Evolutionary conservation across 805 yeast species (phyloP), one percentile per base, ranked within the genome.

Genomic region (Wickerhamiella kazuoi): DNA sequence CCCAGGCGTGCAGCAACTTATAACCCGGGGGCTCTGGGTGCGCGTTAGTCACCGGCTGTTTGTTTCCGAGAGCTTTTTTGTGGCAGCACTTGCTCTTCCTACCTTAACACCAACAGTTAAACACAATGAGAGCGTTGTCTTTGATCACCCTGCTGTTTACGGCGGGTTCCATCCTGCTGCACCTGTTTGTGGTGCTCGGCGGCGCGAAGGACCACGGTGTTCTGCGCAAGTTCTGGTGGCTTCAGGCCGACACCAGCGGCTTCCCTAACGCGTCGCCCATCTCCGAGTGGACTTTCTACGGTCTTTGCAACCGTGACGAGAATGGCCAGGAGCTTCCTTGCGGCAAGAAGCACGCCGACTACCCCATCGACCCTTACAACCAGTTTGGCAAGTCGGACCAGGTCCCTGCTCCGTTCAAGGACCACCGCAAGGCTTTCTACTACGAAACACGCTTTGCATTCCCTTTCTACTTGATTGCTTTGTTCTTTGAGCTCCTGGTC

Each of bases 241-340:
- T 86, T 32, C 65, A 73, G 52, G 93, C 83, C 21, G 76, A 75
- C 50, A 83, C 94, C 37, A 53, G 69, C 3, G 60, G 55, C 31
- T 70, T 76, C 42, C 51, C 58, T 16, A 54, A 60, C 33, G 58
- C 60, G 14, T 65, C 47, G 56, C 60, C 41, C 61, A 53, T 58
- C 14, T 64, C 82, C 2, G 73, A 86, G 50, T 86, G 95, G 95
- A 79, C 86, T 9, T 71, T 72, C 58, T 86, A 87, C 69, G 75
- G 77, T 45, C 65, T 67, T 37, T 69, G 76, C 50, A 65, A 68
- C 48, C 72, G 65, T 30, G 60, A 53, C 35, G 55, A 50, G 21
- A 66, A 68, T 46, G 69, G 71, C 40, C 45, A 53, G 33, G 65
- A 73, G 57, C 34, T 48, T 21, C 53, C 65, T 47, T 83, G 83